Conservation (phyloP, 768 basidiomycete genomes). For the Crassisporium funariophilum region DNA sequence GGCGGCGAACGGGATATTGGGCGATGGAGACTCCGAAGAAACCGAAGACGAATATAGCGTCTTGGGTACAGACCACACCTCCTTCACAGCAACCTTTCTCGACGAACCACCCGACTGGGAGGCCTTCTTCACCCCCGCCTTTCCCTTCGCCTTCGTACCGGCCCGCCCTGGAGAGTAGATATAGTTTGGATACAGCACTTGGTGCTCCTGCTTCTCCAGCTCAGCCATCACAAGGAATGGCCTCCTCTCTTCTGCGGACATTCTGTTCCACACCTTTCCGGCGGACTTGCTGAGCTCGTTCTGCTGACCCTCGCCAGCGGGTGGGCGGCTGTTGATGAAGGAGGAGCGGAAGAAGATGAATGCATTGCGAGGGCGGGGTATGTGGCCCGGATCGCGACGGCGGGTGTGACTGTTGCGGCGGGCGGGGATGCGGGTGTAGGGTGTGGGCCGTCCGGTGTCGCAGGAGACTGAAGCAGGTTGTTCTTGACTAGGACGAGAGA, state of each 20-base stretch:
- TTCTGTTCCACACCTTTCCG: slow-evolving; percentile 29
- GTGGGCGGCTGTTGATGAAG: slow-evolving; percentile 16
- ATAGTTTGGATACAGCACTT: slow-evolving; percentile 30
- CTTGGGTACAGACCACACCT: no score
- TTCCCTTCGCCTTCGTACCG: slow-evolving; percentile 8
- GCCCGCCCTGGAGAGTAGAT: slow-evolving; percentile 23
- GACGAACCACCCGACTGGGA: neutral
- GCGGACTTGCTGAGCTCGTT: slow-evolving; percentile 36
- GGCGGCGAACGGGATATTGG: slow-evolving; percentile 1
- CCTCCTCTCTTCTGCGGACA: slow-evolving; percentile 22
- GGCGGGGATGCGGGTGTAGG: slow-evolving; percentile 4
- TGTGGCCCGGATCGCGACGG: slow-evolving; percentile 17
- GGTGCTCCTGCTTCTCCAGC: slow-evolving; percentile 28
- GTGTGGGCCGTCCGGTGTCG: neutral
- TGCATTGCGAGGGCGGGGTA: slow-evolving; percentile 41
- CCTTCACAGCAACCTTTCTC: slow-evolving; percentile 3
- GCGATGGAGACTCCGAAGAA: slow-evolving; percentile 1
- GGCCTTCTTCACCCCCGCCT: slow-evolving; percentile 2
- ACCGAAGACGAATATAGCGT: slow-evolving; percentile 3
- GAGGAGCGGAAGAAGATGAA: slow-evolving; percentile 40
- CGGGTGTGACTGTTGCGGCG: slow-evolving; percentile 11
- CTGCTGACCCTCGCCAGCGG: slow-evolving; percentile 26
- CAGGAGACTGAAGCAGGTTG: no score
- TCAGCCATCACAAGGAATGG: slow-evolving; percentile 20
- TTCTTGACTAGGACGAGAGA: neutral